Conservation (phyloP, 306 rosid genomes). For the Cyclanthera cordifolia region DNA sequence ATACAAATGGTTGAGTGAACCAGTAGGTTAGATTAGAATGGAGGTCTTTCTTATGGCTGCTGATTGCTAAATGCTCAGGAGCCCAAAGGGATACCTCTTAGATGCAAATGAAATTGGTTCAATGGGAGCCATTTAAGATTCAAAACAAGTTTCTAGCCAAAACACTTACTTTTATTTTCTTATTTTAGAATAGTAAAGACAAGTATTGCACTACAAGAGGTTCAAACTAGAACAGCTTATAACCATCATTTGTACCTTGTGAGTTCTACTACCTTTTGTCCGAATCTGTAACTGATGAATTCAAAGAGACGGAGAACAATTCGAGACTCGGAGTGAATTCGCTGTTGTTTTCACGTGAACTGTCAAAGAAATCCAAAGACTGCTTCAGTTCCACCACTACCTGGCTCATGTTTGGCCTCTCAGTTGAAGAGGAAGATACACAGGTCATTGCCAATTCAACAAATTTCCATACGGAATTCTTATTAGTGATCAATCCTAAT, state of each 20-base stretch:
- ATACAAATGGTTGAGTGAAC: too few relatives aligned
- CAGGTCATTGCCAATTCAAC: conserved; percentile 42
- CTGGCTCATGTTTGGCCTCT: conserved; percentile 40
- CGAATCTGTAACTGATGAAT: not conserved
- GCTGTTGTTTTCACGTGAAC: not conserved
- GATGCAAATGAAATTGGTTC: not conserved
- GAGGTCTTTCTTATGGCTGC: too few relatives aligned
- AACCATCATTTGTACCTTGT: not conserved
- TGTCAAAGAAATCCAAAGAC: conserved; percentile 20
- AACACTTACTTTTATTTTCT: not conserved
- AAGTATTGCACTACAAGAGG: not conserved
- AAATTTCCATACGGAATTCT: conserved; percentile 26
- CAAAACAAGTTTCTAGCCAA: not conserved
- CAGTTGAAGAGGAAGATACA: conserved; percentile 13
- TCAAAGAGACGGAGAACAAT: not conserved
- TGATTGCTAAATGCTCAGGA: too few relatives aligned
- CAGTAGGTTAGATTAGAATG: too few relatives aligned
- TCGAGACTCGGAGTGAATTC: not conserved
- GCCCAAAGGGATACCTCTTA: not conserved
- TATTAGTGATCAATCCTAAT: conserved; percentile 19
- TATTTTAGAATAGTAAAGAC: not conserved
- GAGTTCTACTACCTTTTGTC: not conserved
- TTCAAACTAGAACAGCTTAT: not conserved
- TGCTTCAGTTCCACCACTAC: conserved; percentile 34
- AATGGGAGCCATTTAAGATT: not conserved